phyloP scores from a whole-genome alignment of 2,329 filamentous ascomycete species.

The Monosporascus sp. region DNA sequence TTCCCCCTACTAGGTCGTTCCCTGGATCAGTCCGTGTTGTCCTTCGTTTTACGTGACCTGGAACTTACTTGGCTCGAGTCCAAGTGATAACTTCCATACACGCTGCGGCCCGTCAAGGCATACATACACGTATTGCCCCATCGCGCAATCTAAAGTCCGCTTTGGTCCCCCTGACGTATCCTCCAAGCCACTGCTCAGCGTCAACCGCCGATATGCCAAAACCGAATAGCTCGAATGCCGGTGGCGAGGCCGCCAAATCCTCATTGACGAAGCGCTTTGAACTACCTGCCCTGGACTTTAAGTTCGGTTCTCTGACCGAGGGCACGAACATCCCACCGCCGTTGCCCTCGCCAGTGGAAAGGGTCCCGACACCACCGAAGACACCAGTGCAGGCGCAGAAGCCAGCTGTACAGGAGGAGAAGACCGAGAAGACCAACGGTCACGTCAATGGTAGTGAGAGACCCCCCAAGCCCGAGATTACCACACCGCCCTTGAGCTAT shows the following conservation, averaged over 20 bases:
- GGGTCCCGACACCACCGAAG: constrained; percentile 41
- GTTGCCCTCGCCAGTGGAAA: constrained; percentile 46
- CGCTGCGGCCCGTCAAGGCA: neutral
- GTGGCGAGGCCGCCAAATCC: constrained; percentile 10
- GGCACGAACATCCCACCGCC: constrained; percentile 58
- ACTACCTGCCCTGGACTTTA: constrained; percentile 53
- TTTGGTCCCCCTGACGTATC: neutral
- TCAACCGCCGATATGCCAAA: neutral
- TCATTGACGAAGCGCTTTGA: constrained; percentile 40
- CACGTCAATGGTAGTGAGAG: constrained; percentile 37
- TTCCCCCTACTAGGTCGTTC: neutral
- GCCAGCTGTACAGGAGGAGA: constrained; percentile 8
- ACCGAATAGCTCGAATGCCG: constrained; percentile 14
- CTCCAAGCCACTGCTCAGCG: neutral
- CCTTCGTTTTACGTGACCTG: neutral
- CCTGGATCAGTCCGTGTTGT: neutral
- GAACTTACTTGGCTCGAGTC: neutral
- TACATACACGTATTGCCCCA: neutral
- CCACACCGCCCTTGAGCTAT: constrained; percentile 17
- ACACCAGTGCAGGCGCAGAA: constrained; percentile 20
- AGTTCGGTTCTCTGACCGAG: constrained; percentile 55
- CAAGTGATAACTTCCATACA: neutral
- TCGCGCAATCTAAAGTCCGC: neutral
- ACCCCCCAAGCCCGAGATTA: constrained; percentile 27
- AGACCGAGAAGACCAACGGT: constrained; percentile 21